Base-by-base conservation (phyloP, 306 rosid genomes). In the Ammopiptanthus mongolicus region DNA sequence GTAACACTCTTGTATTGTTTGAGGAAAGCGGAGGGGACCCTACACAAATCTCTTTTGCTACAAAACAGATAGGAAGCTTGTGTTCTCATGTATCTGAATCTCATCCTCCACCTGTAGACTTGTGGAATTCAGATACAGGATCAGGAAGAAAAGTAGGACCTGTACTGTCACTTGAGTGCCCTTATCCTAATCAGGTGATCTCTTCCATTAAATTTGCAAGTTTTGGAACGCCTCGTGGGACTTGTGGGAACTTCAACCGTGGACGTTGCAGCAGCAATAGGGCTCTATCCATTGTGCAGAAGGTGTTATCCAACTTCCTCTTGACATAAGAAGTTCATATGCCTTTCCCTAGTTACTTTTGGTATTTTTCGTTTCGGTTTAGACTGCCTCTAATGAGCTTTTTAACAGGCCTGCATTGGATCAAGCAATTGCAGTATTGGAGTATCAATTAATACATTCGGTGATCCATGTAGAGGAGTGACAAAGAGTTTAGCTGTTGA, bases 1-100 rank as follows among this genome's bases (percentile, higher is more conserved):
- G 66, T 56, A 92, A 95, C 83, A 87, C 73, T 65, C 86, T 95
- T 42, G 97, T 95, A 44, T 80, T 95, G 69, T 88, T 92, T 55
- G 97, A 92, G 84, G 99, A 95, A 79, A 84, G 41, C 0, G 97
- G 99, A 68, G 93, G 97, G 0, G 92, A 95, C 69, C 97, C 98
- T 33, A 87, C 87, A 0, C 78, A 73, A 58, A 75, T 95, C 64
- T 82, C 89, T 57, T 80, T 95, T n/a, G 83, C 90, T 7, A 84
- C 88, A 18, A 84, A 73, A 65, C 84, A 90, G 83, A 72, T 88
- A 52, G 93, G 63, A 66, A 91, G 88, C 17, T 25, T 92, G 82
- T 95, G 97, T 71, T 83, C 96, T 18, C 91, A 88, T 57, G 88
- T 95, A 41, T 87, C 97, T 0, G 93, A 95, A 42, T 82, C 97